Percentiles rank a stretch among this genome's conserved stretches.
These are phyloP conservation scores for Cladobotryum mycophilum DNA, from an alignment of 2,329 filamentous ascomycete genomes.

Conservation along the genomic window DNA sequence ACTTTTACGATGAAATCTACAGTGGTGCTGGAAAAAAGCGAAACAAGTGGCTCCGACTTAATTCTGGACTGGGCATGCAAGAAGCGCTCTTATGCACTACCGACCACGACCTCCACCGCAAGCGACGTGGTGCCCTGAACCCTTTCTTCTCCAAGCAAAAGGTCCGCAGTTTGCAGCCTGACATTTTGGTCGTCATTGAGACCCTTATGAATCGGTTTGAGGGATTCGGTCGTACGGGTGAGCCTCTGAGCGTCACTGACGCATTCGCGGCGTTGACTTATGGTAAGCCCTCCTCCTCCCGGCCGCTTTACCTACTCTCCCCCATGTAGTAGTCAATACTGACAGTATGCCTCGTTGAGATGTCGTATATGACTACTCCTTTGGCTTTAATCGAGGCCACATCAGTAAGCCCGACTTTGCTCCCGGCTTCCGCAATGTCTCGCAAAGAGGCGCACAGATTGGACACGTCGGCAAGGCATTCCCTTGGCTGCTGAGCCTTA, in stretches of 20 bases:
- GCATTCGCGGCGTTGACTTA: constrained; percentile 35
- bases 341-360: no score
- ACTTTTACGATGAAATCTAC: constrained; percentile 36
- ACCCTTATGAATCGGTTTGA: constrained; percentile 26
- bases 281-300: constrained; percentile 16
- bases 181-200: constrained; percentile 30
- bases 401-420: no score
- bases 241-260: constrained; percentile 30
- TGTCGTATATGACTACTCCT: no score
- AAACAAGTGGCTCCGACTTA: constrained; percentile 22
- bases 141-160: constrained; percentile 33
- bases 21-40: constrained; percentile 23
- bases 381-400: no score
- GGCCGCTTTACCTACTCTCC: no score
- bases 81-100: constrained; percentile 18
- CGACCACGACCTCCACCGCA: constrained; percentile 28
- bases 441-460: no score
- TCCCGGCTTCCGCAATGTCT: no score
- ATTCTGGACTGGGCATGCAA: constrained; percentile 31
- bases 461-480: no score
- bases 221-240: constrained; percentile 18
- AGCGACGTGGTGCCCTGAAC: constrained; percentile 29
- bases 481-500: no score
- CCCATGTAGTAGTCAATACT: no score
- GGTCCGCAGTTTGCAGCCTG: constrained; percentile 31